phyloP scores from a whole-genome alignment of 176 grass and related monocot species.

The Musa schizocarpa region DNA sequence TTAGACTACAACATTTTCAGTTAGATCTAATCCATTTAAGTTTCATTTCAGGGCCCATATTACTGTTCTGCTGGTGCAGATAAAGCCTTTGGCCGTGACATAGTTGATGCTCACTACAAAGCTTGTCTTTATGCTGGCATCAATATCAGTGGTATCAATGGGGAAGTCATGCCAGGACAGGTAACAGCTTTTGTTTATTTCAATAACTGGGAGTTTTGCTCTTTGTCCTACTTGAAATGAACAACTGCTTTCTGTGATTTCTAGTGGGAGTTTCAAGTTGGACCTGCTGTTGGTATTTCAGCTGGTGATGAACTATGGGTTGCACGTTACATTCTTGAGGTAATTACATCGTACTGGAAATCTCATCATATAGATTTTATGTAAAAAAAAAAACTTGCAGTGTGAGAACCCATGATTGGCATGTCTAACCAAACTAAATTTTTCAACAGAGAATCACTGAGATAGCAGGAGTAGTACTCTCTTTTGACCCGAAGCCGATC shows the following conservation, averaged over 20 bases:
- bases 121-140: constrained; percentile 83
- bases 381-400: not conserved
- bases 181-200: constrained; percentile 18
- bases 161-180: constrained; percentile 98
- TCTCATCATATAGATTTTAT: not conserved
- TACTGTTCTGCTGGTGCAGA: constrained; percentile 74
- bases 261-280: constrained; percentile 98
- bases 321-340: constrained; percentile 96
- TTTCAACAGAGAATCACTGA: constrained; percentile 79
- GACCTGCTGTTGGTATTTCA: constrained; percentile 70
- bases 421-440: not conserved
- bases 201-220: not conserved
- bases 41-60: constrained; percentile 61
- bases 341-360: not conserved
- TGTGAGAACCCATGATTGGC: not conserved
- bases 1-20: not conserved
- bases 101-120: constrained; percentile 94
- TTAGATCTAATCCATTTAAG: not conserved
- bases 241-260: not conserved
- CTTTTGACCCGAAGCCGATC: constrained; percentile 92
- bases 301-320: constrained; percentile 79
- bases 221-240: constrained; percentile 14
- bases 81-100: constrained; percentile 89
- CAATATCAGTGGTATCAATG: constrained; percentile 95
- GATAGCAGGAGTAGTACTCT: constrained; percentile 73